Evolutionary conservation across 495 filamentous ascomycete species (phyloP), one percentile per base, ranked within the genome.

Genomic region (Penicillium herquei): DNA sequence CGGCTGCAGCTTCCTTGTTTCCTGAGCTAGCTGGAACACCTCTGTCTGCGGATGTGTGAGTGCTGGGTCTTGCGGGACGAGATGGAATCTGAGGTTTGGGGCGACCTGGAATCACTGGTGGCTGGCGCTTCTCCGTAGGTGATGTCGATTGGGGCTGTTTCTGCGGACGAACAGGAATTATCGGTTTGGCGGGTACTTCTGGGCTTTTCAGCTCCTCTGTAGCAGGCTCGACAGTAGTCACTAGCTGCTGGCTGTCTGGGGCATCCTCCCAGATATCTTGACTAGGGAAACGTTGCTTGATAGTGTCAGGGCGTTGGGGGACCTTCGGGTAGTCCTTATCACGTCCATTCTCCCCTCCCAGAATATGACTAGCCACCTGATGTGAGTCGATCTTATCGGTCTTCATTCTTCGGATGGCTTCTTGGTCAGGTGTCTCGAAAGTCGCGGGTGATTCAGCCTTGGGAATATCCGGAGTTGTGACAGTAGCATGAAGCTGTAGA

Each of bases 251-350:
- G 62, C 87, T 91, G 58, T 94, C 89, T 4, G 94, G 93, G 0
- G 84, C 84, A 66, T 99, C 94, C 74, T 99, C 94, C 94, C 94
- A 99, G 42, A 98, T 88, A 72, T 99, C 94, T 35, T 84, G 84
- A 66, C 92, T 96, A 6, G 94, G 94, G 67, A 99, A 99, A 7
- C 92, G 82, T 34, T 88, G 88, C 52, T 84, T 80, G 62, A 83
- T 63, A 16, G 61, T 33, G 21, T 78, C 76, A 3, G 85, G 78
- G 7, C 83, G 78, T 3, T 68, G 65, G 9, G 68, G 49, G 55
- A 70, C 61, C 75, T 81, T 65, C 64, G 83, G 66, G 6, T 2
- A 26, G 4, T 37, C 34, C 12, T 59, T 65, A 32, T 61, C 54
- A 18, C 54, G 54, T 12, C 32, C 17, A 5, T 62, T 64, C 26